Conservation (phyloP, 805 yeast genomes). For the Starmerella tilneyi region DNA sequence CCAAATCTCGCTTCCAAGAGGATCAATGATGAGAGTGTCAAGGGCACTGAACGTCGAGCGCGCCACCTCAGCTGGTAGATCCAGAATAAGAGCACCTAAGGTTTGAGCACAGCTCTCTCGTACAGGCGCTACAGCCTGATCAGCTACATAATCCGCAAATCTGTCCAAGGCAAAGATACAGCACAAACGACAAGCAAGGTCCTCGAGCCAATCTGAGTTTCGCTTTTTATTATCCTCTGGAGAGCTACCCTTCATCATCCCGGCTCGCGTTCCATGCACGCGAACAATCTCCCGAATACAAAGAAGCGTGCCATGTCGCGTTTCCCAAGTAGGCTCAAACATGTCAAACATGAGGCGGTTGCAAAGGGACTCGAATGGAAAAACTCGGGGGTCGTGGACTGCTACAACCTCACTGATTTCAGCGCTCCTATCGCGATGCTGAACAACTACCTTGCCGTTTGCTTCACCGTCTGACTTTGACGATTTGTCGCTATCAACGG, state of each 20-base stretch:
- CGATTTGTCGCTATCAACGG: constrained; percentile 16
- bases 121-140: constrained; percentile 96
- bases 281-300: constrained; percentile 80
- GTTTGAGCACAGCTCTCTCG: constrained; percentile 95
- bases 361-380: constrained; percentile 93
- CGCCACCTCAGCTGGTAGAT: constrained; percentile 51
- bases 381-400: constrained; percentile 60
- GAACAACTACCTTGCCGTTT: constrained; percentile 65
- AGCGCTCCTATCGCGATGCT: constrained; percentile 47
- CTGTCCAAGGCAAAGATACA: constrained; percentile 85
- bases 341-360: constrained; percentile 69
- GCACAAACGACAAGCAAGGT: constrained; percentile 72
- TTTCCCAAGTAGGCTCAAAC: constrained; percentile 83
- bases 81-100: constrained; percentile 75
- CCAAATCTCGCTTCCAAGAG: constrained; percentile 56
- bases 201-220: constrained; percentile 69
- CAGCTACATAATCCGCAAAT: constrained; percentile 94
- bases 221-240: constrained; percentile 51
- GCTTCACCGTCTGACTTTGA: not conserved
- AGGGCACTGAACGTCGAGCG: constrained; percentile 55
- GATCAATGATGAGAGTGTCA: constrained; percentile 50
- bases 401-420: constrained; percentile 58
- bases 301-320: constrained; percentile 89
- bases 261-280: constrained; percentile 77
- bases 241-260: constrained; percentile 59